These are phyloP conservation scores for Dioscorea alata DNA, from an alignment of 106 monocot genomes.

Conservation along the genomic window DNA sequence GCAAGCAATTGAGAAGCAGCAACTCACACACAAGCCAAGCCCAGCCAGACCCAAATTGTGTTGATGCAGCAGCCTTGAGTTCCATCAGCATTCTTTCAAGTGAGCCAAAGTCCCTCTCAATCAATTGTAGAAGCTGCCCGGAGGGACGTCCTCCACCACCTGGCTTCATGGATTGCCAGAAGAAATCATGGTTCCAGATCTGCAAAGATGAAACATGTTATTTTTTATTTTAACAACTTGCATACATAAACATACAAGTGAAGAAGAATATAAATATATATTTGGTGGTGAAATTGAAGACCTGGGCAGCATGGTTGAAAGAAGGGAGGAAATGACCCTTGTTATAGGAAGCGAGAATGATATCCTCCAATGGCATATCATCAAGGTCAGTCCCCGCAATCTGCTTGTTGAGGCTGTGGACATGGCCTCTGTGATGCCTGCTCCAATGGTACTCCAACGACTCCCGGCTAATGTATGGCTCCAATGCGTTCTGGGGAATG, in stretches of 20 bases:
- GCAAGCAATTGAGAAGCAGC: not conserved
- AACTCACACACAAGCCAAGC: slow-evolving; percentile 84
- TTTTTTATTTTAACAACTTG: not conserved
- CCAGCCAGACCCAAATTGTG: slow-evolving; percentile 96
- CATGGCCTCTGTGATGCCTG: slow-evolving; percentile 59
- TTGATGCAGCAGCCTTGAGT: slow-evolving; percentile 51
- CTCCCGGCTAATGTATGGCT: slow-evolving; percentile 77
- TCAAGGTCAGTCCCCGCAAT: slow-evolving; percentile 57
- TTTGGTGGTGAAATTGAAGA: not conserved
- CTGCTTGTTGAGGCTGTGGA: slow-evolving; percentile 63
- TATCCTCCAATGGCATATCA: slow-evolving; percentile 41
- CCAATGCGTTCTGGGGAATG: slow-evolving; percentile 48
- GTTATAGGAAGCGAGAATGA: slow-evolving; percentile 64
- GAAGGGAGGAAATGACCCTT: slow-evolving; percentile 58
- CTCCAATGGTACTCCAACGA: slow-evolving; percentile 79
- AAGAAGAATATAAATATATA: not conserved
- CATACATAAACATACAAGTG: not conserved
- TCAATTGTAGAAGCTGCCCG: slow-evolving; percentile 58
- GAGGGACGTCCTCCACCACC: slow-evolving; percentile 67
- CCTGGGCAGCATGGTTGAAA: slow-evolving; percentile 84
- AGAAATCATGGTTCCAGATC: slow-evolving; percentile 95
- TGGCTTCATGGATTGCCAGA: slow-evolving; percentile 83
- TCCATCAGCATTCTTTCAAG: slow-evolving; percentile 50
- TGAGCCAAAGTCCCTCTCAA: slow-evolving; percentile 90
- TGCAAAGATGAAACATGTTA: slow-evolving; percentile 14